Percentiles rank a stretch among this genome's conserved stretches.
Conservation (phyloP, 108 stramenopile species). For the Discostella stelligeroides region DNA sequence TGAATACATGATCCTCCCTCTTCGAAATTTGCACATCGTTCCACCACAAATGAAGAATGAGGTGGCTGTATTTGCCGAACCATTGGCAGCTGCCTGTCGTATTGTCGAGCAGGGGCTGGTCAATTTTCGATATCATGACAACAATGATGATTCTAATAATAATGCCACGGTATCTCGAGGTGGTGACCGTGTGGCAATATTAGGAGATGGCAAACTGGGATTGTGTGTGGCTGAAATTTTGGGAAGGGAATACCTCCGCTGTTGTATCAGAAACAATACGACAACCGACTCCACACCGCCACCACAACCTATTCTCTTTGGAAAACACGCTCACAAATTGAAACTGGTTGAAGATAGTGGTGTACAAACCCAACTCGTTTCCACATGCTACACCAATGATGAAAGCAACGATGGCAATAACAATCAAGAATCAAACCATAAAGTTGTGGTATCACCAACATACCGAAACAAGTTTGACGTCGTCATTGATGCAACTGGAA, state of each 20-base stretch:
- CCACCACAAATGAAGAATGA: slow-evolving; percentile 56
- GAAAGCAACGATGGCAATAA: slow-evolving; percentile 34
- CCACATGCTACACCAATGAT: slow-evolving; percentile 47
- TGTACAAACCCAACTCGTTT: slow-evolving; percentile 38
- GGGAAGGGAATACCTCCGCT: slow-evolving; percentile 56
- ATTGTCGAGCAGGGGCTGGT: slow-evolving; percentile 71
- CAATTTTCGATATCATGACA: slow-evolving; percentile 24
- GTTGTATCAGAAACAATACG: neutral
- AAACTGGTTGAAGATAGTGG: slow-evolving; percentile 63
- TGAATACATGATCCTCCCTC: slow-evolving; percentile 70
- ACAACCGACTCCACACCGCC: neutral
- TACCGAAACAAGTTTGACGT: slow-evolving; percentile 63
- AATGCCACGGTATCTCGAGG: slow-evolving; percentile 18
- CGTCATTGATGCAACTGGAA: slow-evolving; percentile 80
- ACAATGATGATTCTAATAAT: neutral
- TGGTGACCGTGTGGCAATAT: slow-evolving; percentile 62
- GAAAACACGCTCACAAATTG: slow-evolving; percentile 70
- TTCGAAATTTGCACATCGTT: slow-evolving; percentile 70
- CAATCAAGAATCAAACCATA: too few species aligned
- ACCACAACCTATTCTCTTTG: slow-evolving; percentile 62
- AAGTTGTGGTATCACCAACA: slow-evolving; percentile 31
- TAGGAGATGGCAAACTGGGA: slow-evolving; percentile 83
- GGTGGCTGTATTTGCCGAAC: slow-evolving; percentile 78
- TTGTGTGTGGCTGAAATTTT: slow-evolving; percentile 79
- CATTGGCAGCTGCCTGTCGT: slow-evolving; percentile 83